Evolutionary conservation across 2,329 filamentous ascomycete genomes (phyloP), one percentile per base, ranked within the genome.

Genomic region (Sporothrix humicola): DNA sequence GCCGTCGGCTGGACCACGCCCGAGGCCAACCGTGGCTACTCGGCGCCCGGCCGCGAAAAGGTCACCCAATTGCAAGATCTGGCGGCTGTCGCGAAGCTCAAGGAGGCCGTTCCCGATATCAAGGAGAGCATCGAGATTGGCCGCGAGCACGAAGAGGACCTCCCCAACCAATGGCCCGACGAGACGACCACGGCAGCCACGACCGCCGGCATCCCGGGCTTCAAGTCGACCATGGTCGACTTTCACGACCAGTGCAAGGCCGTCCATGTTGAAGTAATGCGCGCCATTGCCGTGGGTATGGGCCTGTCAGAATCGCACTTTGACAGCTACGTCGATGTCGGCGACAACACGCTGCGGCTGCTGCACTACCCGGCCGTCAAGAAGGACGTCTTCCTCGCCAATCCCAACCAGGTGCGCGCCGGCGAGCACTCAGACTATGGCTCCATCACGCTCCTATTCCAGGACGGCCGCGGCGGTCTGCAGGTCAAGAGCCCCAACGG

Each of bases 251-350:
- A 86, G 74, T 97, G 94, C 82, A 93, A 94, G 80, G 80, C 83
- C 15, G 81, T 98, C 72, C 92, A 98, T 81, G 84, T 89, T 42
- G 85, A 94, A 76, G 88, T 97, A 23, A 97, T 97, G 93, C 86
- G 91, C 4, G 93, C 93, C 9, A 93, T 97, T 75, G 93, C 93
- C 0, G 83, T 95, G n/a, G 94, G 92, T 0, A 90, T 97, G 88
- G 91, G 87, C 0, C 84, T 96, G 17, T 87, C 90, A 0, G 87
- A 91, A 78, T 78, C 78, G 3, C 97, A 91, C 85, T 98, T 98
- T 78, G 93, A 97, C 78, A 78, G 80, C 4, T 97, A 88, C 79
- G 91, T 93, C 0, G 88, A 92, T 77, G 88, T 84, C 1, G 90
- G 90, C 1, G 90, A 93, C 79, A 93, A 93, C 78, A 93, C 86